Percentiles rank a stretch among this genome's conserved stretches.
These are phyloP conservation scores for Linderniella brevidens DNA, from an alignment of 257 asterid genomes.

Conservation along the genomic window DNA sequence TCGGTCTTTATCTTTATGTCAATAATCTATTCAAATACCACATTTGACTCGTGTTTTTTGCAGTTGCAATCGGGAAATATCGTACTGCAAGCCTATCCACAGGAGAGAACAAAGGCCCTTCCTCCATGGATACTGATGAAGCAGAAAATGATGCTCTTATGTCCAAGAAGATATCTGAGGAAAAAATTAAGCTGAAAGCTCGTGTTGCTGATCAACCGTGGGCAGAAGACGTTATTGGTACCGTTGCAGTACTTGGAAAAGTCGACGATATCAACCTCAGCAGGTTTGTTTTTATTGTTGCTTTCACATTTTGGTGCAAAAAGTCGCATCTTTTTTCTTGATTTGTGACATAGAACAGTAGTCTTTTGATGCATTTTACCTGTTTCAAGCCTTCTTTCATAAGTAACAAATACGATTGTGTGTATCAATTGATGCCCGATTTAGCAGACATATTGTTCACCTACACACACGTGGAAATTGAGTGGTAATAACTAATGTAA, in stretches of 20 bases:
- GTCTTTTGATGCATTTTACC: too few relatives aligned
- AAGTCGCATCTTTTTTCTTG: too few relatives aligned
- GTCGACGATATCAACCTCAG: constrained; percentile 51
- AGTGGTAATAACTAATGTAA: constrained; percentile 2
- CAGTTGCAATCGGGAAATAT: constrained; percentile 52
- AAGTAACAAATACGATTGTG: too few relatives aligned
- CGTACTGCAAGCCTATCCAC: constrained; percentile 15
- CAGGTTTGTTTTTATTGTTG: constrained; percentile 37
- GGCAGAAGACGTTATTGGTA: constrained; percentile 50
- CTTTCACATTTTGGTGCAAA: constrained; percentile 9
- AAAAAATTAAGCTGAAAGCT: constrained; percentile 24
- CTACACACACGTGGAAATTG: background rate
- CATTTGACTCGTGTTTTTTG: constrained; percentile 7
- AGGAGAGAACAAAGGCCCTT: constrained; percentile 16
- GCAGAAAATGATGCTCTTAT: constrained; percentile 30
- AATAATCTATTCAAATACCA: constrained; percentile 5
- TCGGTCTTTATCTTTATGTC: background rate
- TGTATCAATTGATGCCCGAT: too few relatives aligned
- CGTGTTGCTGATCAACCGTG: constrained; percentile 24
- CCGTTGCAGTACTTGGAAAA: constrained; percentile 63
- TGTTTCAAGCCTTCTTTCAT: too few relatives aligned
- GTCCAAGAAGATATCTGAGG: constrained; percentile 48
- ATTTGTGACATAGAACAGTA: too few relatives aligned
- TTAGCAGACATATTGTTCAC: background rate
- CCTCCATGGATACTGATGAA: constrained; percentile 21